Percentiles rank a stretch among this genome's conserved stretches.
Conservation (phyloP, 2,329 filamentous ascomycete genomes). For the Alternaria brassicae region DNA sequence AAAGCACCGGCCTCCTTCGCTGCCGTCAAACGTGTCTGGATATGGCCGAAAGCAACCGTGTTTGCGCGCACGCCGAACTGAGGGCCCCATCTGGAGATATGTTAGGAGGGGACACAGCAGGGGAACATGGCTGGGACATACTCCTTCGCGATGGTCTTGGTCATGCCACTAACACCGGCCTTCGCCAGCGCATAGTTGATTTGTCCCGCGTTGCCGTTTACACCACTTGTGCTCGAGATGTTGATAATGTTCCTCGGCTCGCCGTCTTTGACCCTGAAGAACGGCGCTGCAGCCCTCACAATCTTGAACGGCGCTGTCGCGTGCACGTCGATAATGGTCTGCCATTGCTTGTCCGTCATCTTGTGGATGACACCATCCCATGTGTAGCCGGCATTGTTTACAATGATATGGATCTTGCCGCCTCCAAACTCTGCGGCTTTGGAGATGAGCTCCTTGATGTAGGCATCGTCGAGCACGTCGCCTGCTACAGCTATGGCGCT, state of each 20-base stretch:
- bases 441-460: constrained; percentile 75
- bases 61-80: constrained; percentile 82
- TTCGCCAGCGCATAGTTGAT: constrained; percentile 88
- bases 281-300: constrained; percentile 77
- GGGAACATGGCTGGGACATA: constrained; percentile 20
- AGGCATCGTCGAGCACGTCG: constrained; percentile 75
- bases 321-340: constrained; percentile 84
- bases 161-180: constrained; percentile 81
- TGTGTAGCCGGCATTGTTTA: constrained; percentile 91
- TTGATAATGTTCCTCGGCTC: constrained; percentile 82
- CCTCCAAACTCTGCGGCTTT: constrained; percentile 79
- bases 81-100: constrained; percentile 71
- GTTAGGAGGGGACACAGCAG: constrained; percentile 8
- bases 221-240: constrained; percentile 80
- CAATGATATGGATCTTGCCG: constrained; percentile 89
- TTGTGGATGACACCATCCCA: constrained; percentile 95
- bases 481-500: constrained; percentile 76
- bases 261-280: constrained; percentile 86
- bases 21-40: constrained; percentile 79
- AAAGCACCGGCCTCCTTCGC: constrained; percentile 86
- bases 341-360: constrained; percentile 91
- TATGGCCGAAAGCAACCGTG: constrained; percentile 83
- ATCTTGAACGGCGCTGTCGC: constrained; percentile 86
- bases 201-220: constrained; percentile 90
- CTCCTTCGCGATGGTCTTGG: constrained; percentile 89